phyloP scores from a whole-genome alignment of 331 rosid species.

The Spiraea crenata region DNA sequence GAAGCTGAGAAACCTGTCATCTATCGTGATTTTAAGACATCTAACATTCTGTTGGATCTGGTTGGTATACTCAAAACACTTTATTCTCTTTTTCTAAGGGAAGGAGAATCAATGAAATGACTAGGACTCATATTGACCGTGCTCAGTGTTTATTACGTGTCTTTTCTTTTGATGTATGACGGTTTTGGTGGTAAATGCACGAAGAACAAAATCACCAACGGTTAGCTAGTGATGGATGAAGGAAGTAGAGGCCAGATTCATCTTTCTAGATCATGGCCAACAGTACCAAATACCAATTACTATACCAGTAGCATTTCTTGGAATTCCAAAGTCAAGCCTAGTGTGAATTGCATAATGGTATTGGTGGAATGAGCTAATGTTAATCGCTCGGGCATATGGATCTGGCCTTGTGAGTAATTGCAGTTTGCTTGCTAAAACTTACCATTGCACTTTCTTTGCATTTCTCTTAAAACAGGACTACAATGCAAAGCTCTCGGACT shows the following conservation, averaged over 20 bases:
- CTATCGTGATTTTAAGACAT: constrained; percentile 96
- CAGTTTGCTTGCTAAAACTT: constrained; percentile 13
- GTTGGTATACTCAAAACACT: constrained; percentile 30
- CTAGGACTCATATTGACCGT: neutral
- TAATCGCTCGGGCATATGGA: neutral
- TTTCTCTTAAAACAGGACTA: constrained; percentile 64
- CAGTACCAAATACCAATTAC: neutral
- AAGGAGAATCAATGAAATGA: neutral
- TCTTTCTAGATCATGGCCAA: neutral
- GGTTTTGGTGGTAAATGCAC: constrained; percentile 4
- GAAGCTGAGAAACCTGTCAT: constrained; percentile 97
- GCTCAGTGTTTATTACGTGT: neutral
- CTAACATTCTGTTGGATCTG: constrained; percentile 85
- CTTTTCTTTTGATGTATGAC: neutral
- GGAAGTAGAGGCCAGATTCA: neutral
- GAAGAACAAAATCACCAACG: constrained; percentile 1
- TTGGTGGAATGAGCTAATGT: neutral
- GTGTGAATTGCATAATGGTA: neutral
- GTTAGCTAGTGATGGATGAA: neutral
- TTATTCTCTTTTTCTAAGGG: neutral
- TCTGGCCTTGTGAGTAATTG: neutral
- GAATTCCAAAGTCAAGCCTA: neutral
- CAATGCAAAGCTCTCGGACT: constrained; percentile 95
- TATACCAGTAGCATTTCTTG: neutral
- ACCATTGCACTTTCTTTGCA: constrained; percentile 11